Percentiles rank a stretch among this genome's conserved stretches.
These are phyloP conservation scores for Solanum dulcamara DNA, from an alignment of 257 asterid species.

Conservation along the genomic window DNA sequence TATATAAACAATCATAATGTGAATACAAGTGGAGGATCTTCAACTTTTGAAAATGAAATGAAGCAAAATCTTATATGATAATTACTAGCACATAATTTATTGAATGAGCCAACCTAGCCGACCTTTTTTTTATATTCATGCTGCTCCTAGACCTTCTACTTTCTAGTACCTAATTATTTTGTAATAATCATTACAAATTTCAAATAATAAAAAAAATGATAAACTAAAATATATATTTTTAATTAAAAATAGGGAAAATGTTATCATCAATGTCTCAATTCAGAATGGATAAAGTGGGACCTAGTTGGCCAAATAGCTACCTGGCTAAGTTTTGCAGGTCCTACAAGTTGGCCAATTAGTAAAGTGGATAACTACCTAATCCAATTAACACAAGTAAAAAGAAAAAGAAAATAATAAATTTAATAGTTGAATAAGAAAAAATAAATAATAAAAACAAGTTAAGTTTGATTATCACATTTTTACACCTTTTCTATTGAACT, in stretches of 20 bases:
- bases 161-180: neutral
- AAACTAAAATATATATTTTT: neutral
- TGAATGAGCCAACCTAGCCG: neutral
- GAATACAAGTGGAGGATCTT: neutral
- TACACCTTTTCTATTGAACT: too few relatives aligned
- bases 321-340: neutral
- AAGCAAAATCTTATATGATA: neutral
- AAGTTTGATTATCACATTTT: neutral
- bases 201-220: neutral
- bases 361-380: conserved; percentile 5
- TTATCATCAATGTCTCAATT: neutral
- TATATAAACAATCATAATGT: neutral
- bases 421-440: neutral
- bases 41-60: neutral
- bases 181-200: neutral
- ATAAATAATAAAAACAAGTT: too few relatives aligned
- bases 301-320: neutral
- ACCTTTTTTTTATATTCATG: neutral
- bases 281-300: conserved; percentile 9
- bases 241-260: neutral
- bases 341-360: neutral
- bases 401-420: neutral
- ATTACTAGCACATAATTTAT: neutral
- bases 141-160: neutral
- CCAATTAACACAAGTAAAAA: neutral